Conservation (phyloP, 2,329 filamentous ascomycete species). For the Aspergillus japonicus region DNA sequence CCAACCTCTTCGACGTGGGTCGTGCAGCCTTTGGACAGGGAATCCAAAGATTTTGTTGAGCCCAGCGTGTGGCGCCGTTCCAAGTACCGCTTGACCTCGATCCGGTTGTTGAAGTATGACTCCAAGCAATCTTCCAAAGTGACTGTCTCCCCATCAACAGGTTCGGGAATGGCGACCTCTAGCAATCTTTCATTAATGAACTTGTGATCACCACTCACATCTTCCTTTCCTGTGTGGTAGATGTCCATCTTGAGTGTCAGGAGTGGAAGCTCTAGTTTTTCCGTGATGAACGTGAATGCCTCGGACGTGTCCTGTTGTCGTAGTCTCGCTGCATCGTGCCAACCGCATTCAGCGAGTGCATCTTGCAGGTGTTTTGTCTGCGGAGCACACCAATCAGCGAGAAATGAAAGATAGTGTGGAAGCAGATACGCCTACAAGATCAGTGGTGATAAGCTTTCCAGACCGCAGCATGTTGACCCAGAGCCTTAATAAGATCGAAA, state of each 20-base stretch:
- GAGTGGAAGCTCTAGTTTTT: constrained; percentile 80
- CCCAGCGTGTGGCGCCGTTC: constrained; percentile 60
- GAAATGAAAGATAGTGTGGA: not conserved
- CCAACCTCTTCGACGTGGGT: constrained; percentile 48
- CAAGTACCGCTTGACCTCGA: constrained; percentile 80
- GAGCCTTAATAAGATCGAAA: constrained; percentile 75
- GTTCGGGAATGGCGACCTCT: constrained; percentile 79
- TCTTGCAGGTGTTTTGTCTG: constrained; percentile 82
- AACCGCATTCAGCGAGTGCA: constrained; percentile 79
- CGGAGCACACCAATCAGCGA: constrained; percentile 3
- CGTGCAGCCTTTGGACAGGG: constrained; percentile 36
- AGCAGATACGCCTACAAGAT: constrained; percentile 61
- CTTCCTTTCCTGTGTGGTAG: constrained; percentile 84
- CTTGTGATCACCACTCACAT: constrained; percentile 85
- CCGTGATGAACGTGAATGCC: constrained; percentile 92
- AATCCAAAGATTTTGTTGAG: constrained; percentile 42
- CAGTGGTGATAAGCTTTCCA: constrained; percentile 79
- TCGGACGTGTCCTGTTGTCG: constrained; percentile 94
- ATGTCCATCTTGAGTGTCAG: constrained; percentile 91
- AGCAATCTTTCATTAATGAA: constrained; percentile 88
- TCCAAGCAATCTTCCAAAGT: constrained; percentile 89
- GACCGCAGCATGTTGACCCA: constrained; percentile 92
- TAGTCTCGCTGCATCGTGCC: constrained; percentile 73
- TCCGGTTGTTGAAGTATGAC: constrained; percentile 89
- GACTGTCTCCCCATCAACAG: constrained; percentile 64